Conservation (phyloP, 176 grass and related monocot species). For the Oryza nivara region DNA sequence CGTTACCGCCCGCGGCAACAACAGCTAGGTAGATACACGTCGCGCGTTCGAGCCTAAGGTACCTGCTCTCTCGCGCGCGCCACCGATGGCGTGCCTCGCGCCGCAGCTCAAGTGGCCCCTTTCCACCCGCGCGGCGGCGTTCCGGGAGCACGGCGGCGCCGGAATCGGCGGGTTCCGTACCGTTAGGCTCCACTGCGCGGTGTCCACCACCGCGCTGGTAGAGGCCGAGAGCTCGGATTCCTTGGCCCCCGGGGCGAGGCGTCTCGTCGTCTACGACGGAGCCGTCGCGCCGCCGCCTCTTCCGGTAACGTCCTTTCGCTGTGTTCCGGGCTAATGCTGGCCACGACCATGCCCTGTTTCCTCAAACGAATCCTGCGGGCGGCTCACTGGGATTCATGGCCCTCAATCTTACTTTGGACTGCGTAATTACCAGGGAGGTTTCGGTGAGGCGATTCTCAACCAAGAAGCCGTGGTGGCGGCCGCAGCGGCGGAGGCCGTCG, state of each 20-base stretch:
- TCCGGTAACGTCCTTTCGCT: conserved; percentile 33
- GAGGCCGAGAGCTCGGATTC: conserved; percentile 35
- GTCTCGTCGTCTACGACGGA: neutral
- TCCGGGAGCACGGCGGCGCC: conserved; percentile 31
- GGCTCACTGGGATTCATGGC: neutral
- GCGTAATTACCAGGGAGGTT: conserved; percentile 25
- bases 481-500: conserved; percentile 82
- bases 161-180: conserved; percentile 4
- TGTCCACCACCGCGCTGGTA: conserved; percentile 16
- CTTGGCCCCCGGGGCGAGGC: neutral
- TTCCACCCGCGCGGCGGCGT: conserved; percentile 40
- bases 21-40: neutral
- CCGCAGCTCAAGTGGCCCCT: conserved; percentile 59
- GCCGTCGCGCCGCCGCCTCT: neutral
- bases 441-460: conserved; percentile 63
- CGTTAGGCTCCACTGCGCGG: conserved; percentile 32
- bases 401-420: neutral
- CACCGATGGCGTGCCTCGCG: conserved; percentile 48
- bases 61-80: neutral
- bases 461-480: conserved; percentile 71
- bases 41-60: conserved; percentile 17
- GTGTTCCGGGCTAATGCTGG: neutral
- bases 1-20: neutral
- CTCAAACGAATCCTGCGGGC: neutral
- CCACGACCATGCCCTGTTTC: neutral